Evolutionary conservation across 2,329 filamentous ascomycete genomes (phyloP).

Genomic region (Coniochaeta pulveracea): DNA sequence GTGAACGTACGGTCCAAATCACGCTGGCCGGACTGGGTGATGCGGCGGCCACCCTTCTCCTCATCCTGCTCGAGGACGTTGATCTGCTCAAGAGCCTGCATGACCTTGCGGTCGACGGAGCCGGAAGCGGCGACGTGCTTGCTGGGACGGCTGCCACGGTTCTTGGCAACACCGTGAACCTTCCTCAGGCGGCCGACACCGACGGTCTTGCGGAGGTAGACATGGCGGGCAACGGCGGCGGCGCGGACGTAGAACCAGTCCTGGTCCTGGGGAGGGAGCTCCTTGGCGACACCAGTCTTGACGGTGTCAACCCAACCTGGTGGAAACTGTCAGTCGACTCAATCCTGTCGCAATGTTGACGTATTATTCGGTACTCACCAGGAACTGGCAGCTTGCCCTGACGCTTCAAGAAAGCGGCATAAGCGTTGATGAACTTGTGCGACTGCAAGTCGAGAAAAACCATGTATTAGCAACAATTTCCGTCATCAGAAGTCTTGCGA

Average conservation of each 20-base stretch:
- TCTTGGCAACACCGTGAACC: conserved; percentile 93
- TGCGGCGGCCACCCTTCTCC: conserved; percentile 96
- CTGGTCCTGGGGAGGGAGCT: conserved; percentile 94
- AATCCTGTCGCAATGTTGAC: conserved; percentile 1
- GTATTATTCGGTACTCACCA: conserved; percentile 43
- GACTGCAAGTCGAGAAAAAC: conserved; percentile 43
- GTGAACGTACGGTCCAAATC: conserved; percentile 73
- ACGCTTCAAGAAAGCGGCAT: conserved; percentile 84
- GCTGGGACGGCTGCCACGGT: conserved; percentile 83
- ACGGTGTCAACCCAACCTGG: conserved; percentile 98
- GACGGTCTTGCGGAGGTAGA: conserved; percentile 99
- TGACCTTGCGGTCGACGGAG: conserved; percentile 91
- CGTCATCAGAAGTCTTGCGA: conserved; percentile 65
- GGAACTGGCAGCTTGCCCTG: conserved; percentile 88
- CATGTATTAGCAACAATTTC: conserved; percentile 58
- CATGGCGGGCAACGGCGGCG: conserved; percentile 89
- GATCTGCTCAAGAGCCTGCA: conserved; percentile 98
- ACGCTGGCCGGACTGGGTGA: conserved; percentile 96
- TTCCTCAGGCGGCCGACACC: conserved; percentile 96
- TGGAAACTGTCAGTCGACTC: not conserved
- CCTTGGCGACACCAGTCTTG: conserved; percentile 94
- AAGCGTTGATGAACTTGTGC: conserved; percentile 81
- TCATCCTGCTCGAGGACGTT: conserved; percentile 95
- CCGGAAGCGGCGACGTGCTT: conserved; percentile 95
- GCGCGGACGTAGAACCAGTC: conserved; percentile 95